Base-by-base conservation (phyloP, 2,329 filamentous ascomycete species). In the Apiospora arundinis region DNA sequence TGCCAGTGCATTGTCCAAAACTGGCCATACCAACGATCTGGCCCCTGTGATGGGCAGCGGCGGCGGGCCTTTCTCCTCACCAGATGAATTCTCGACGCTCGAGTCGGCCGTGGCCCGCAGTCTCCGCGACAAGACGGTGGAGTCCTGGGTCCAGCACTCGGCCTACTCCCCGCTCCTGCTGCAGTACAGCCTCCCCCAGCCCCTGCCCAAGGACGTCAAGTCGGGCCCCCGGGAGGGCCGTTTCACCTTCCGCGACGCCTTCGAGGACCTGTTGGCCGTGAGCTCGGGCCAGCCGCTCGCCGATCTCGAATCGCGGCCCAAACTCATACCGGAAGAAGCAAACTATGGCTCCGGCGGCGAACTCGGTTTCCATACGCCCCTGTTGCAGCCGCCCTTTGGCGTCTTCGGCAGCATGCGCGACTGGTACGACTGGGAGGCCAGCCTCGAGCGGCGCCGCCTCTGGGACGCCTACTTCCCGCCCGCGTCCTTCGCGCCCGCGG, bases 211-310 rank as follows among this genome's bases (percentile, higher is more conserved):
- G 9, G 86, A 86, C 73, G 79, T 83, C 1, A 7, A 49, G 11
- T 32, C 16, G 32, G 18, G 4, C 56, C 2, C 5, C 25, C 14
- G 28, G 4, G 28, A 28, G 23, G 48, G 28, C 37, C 75, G 81
- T 45, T 88, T 88, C 75, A 87, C 85, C 11, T 90, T 88, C 74
- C 82, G 85, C 44, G 87, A 90, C 74, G 88, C 88, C 66, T 89
- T 90, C 73, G 88, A 90, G 75, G 88, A 90, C 73, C 83, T 90
- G 21, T 80, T 90, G 16, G 80, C 81, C n/a, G 82, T 83, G 23
- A 83, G 82, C n/a, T 81, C 83, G 18, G 83, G 83, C 4, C 79
- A 81, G 8, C 77, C 79, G 2, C 77, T 89, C 25, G 32, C 56
- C 56, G 32, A 40, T 7, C 56, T 63, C 32, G 56, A 37, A 18